Evolutionary conservation across 306 rosid species (phyloP).

Genomic region (Spatholobus suberectus): DNA sequence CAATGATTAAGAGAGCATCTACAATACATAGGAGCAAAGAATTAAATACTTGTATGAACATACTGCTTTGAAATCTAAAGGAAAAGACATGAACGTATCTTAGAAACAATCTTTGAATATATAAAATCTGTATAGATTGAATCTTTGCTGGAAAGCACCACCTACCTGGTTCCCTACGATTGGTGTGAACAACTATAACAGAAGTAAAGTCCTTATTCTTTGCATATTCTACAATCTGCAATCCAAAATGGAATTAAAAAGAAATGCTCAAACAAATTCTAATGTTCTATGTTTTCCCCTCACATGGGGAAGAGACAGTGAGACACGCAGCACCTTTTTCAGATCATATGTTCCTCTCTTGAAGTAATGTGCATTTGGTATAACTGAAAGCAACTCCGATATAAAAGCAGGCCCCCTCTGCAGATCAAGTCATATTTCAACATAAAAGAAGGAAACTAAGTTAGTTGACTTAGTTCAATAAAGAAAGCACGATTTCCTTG

Average conservation of each 20-base stretch:
- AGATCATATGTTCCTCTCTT: conserved; percentile 95
- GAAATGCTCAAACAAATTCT: background rate
- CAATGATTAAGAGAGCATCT: conserved; percentile 82
- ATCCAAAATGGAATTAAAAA: conserved; percentile 34
- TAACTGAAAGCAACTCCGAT: conserved; percentile 75
- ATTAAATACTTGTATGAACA: conserved; percentile 22
- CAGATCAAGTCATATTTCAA: no score
- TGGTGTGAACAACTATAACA: conserved; percentile 86
- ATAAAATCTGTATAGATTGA: conserved; percentile 1
- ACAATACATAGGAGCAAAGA: conserved; percentile 34
- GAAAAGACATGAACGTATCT: background rate
- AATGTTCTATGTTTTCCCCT: background rate
- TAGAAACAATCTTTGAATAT: background rate
- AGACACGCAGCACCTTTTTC: conserved; percentile 65
- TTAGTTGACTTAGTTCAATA: no score
- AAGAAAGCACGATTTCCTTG: no score
- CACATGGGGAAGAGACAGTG: background rate
- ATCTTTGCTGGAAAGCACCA: conserved; percentile 37
- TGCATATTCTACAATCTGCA: conserved; percentile 92
- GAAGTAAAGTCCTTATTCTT: conserved; percentile 90
- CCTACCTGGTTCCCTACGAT: conserved; percentile 90
- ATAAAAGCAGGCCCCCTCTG: conserved; percentile 94
- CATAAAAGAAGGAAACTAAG: no score
- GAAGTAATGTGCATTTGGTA: conserved; percentile 88
- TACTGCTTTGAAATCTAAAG: background rate